These are phyloP conservation scores for Priceomyces haplophilus DNA, from an alignment of 805 yeast genomes.

Conservation along the genomic window DNA sequence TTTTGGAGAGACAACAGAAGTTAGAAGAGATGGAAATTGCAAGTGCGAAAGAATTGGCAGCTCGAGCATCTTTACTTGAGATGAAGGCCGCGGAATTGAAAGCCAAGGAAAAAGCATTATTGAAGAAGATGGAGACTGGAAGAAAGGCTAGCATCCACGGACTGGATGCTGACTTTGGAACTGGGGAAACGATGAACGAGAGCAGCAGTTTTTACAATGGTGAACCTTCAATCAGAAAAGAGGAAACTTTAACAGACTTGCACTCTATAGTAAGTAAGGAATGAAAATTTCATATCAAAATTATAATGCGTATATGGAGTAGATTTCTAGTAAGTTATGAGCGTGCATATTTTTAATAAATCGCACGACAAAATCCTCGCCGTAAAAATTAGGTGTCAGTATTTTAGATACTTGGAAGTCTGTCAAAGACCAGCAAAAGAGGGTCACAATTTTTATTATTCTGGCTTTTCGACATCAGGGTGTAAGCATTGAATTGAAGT, in stretches of 20 bases:
- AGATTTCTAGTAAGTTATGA: neutral
- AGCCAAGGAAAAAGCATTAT: conserved; percentile 56
- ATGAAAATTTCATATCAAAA: neutral
- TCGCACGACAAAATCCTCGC: conserved; percentile 4
- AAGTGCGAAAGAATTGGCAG: conserved; percentile 69
- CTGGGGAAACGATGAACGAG: conserved; percentile 9
- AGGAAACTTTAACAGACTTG: conserved; percentile 53
- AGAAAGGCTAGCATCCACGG: conserved; percentile 7
- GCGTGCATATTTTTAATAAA: neutral
- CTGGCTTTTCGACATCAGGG: neutral
- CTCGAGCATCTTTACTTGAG: conserved; percentile 73
- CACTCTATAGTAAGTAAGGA: conserved; percentile 31
- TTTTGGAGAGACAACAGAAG: conserved; percentile 71
- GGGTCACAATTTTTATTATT: neutral
- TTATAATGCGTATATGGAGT: neutral
- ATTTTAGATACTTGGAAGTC: neutral
- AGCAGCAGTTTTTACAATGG: conserved; percentile 7
- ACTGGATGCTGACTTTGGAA: conserved; percentile 16
- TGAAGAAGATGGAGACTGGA: conserved; percentile 36
- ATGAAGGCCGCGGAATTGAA: conserved; percentile 71
- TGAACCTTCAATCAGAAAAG: conserved; percentile 32
- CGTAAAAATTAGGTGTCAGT: conserved; percentile 5
- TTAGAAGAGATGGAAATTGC: conserved; percentile 76
- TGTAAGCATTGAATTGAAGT: neutral
- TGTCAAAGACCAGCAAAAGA: too few species aligned